Base-by-base conservation (phyloP, 331 rosid genomes). In the Acacia pycnantha region DNA sequence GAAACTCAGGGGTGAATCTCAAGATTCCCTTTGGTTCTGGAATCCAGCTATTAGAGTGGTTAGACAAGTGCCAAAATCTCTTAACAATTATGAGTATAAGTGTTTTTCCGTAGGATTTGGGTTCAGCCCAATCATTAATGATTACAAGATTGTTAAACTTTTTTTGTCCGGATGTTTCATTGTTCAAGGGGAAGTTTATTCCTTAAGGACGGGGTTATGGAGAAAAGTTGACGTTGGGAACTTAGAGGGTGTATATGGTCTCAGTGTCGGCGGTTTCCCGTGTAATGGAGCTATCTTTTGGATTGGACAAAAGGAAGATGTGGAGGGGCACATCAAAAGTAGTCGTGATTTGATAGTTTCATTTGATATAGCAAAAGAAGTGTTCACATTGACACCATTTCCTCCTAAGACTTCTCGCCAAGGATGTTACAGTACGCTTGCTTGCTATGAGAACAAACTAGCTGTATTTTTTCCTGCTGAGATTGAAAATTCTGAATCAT, bases 201-300 rank as follows among this genome's bases (percentile, higher is more conserved):
- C 27, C 0, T 56, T 56, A 22, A 21, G 13, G 9, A n/a, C 13
- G 0, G 29, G 27, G 11, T 56, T 21, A n/a, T 56, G 27, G 62
- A 56, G 21, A n/a, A 9, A 56, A 21, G 62, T 56, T 56, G 27
- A 21, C 1, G 1, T n/a, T 9, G 26, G 62, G 12, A 56, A 56
- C 13, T 56, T 56, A 21, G 29, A n/a, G 62, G 27, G 27, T 56
- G 62, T 56, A n/a, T 1, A 5, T 6, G 3, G 21, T 53, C 6
- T 2, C 11, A 0, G 3, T 18, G 0, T 0, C 1, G 1, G 24
- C 10, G 19, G 1, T 19, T 18, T 53, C 59, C 5, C 59, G 8
- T 53, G 59, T n/a, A 56, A 21, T n/a, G 62, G 62, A 21, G 27
- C 5, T 22, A n/a, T 56, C 27, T 56, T 56, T 56, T 56, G 62